These are phyloP conservation scores for Cicer chorassanicum DNA, from an alignment of 306 rosid species.

Conservation along the genomic window DNA sequence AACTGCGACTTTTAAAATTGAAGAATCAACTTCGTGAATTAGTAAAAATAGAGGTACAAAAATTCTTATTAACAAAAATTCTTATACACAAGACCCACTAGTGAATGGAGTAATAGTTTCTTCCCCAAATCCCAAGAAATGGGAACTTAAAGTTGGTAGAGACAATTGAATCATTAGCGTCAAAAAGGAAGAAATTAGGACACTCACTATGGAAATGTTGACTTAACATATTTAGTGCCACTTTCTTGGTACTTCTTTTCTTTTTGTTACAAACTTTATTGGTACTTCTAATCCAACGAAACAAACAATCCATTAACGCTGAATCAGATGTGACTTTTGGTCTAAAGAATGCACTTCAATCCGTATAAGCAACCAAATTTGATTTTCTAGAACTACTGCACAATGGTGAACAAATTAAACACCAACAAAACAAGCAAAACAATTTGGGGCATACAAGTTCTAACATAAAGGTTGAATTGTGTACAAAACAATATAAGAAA, in stretches of 20 bases:
- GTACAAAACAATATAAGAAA: not conserved
- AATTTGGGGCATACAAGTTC: not conserved
- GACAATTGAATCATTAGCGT: constrained; percentile 38
- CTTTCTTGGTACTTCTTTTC: constrained; percentile 18
- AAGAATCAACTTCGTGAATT: too few species aligned
- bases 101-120: not conserved
- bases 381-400: not conserved
- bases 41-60: too few species aligned
- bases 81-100: too few species aligned
- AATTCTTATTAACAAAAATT: too few species aligned
- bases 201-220: constrained; percentile 42
- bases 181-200: constrained; percentile 46
- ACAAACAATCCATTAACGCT: constrained; percentile 31
- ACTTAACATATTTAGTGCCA: constrained; percentile 1
- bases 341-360: not conserved
- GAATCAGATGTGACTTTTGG: constrained; percentile 46
- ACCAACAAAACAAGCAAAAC: not conserved
- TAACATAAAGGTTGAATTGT: not conserved
- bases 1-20: too few species aligned
- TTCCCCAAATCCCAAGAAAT: constrained; percentile 38
- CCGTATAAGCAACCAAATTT: not conserved
- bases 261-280: not conserved
- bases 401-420: constrained; percentile 12
- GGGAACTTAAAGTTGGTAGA: constrained; percentile 44
- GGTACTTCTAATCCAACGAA: constrained; percentile 38